These are phyloP conservation scores for Tarenaya hassleriana DNA, from an alignment of 345 rosid species.

Conservation along the genomic window DNA sequence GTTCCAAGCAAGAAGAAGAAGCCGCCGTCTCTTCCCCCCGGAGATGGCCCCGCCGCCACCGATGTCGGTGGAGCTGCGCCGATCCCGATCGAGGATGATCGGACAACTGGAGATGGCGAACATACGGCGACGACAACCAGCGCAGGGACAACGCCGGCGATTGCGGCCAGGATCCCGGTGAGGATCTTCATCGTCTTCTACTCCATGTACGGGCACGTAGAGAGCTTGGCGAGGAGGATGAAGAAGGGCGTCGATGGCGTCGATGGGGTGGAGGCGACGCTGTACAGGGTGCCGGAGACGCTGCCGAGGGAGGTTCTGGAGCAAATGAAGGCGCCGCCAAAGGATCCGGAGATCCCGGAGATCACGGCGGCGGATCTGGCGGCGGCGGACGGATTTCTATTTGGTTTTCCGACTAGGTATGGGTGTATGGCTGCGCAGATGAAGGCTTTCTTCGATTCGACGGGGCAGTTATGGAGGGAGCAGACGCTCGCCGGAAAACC, in stretches of 20 bases:
- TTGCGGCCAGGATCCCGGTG: constrained; percentile 21
- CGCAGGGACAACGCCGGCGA: constrained; percentile 13
- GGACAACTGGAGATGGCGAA: constrained; percentile 21
- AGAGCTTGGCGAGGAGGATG: constrained; percentile 57
- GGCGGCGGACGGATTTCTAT: constrained; percentile 53
- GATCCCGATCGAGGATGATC: constrained; percentile 40
- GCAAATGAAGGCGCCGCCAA: constrained; percentile 49
- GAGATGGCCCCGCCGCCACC: constrained; percentile 23
- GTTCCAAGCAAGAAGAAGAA: constrained; percentile 87
- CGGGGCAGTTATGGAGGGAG: constrained; percentile 56
- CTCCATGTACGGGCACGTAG: constrained; percentile 79
- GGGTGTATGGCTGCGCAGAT: constrained; percentile 83
- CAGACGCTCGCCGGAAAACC: constrained; percentile 78
- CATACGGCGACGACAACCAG: constrained; percentile 16
- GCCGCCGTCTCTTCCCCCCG: constrained; percentile 26
- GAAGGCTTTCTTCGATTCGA: constrained; percentile 70
- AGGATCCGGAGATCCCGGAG: constrained; percentile 43
- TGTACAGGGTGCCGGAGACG: constrained; percentile 62
- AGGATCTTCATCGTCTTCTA: constrained; percentile 51
- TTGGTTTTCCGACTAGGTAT: constrained; percentile 78
- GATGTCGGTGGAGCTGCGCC: constrained; percentile 30
- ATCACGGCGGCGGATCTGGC: constrained; percentile 46
- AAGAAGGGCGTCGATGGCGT: constrained; percentile 60
- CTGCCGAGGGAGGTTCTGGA: constrained; percentile 44
- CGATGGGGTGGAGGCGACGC: constrained; percentile 48